These are phyloP conservation scores for Erythrobasidium yunnanense DNA, from an alignment of 768 basidiomycete species.

Conservation along the genomic window DNA sequence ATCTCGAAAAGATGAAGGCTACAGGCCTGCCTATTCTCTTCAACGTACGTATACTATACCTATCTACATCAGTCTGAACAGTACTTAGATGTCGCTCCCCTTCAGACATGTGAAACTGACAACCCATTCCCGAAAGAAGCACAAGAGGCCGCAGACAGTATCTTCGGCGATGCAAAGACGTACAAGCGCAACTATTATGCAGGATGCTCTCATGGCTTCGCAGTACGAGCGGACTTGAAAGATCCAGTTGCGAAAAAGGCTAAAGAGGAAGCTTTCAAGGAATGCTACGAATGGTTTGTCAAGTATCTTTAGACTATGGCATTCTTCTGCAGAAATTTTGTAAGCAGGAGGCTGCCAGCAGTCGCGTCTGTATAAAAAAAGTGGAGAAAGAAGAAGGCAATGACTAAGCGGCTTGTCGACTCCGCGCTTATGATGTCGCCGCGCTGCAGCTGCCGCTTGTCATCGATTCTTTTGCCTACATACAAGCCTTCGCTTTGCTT, in stretches of 20 bases:
- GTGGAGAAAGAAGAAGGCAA: too few relatives aligned
- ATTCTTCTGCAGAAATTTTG: neutral
- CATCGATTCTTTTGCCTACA: too few relatives aligned
- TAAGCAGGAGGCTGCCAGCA: too few relatives aligned
- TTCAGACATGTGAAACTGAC: conserved; percentile 17
- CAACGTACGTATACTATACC: conserved; percentile 7
- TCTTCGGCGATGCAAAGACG: conserved; percentile 3
- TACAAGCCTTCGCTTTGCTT: too few relatives aligned
- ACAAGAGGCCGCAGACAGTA: conserved; percentile 7
- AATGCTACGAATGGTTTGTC: conserved; percentile 30
- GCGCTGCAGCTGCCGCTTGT: too few relatives aligned
- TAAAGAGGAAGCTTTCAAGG: conserved; percentile 11
- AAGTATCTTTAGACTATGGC: conserved; percentile 25
- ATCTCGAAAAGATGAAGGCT: conserved; percentile 18
- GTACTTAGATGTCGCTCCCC: neutral
- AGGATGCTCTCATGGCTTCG: neutral
- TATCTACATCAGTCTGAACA: neutral
- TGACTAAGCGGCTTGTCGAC: too few relatives aligned
- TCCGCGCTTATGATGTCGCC: too few relatives aligned
- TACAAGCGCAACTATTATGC: conserved; percentile 25
- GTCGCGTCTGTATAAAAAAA: too few relatives aligned
- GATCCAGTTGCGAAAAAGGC: conserved; percentile 13
- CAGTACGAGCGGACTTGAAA: conserved; percentile 16
- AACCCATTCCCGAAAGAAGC: conserved; percentile 10
- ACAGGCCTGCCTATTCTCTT: conserved; percentile 14